phyloP scores from a whole-genome alignment of 2,329 filamentous ascomycete genomes.

The Fusarium palustre region DNA sequence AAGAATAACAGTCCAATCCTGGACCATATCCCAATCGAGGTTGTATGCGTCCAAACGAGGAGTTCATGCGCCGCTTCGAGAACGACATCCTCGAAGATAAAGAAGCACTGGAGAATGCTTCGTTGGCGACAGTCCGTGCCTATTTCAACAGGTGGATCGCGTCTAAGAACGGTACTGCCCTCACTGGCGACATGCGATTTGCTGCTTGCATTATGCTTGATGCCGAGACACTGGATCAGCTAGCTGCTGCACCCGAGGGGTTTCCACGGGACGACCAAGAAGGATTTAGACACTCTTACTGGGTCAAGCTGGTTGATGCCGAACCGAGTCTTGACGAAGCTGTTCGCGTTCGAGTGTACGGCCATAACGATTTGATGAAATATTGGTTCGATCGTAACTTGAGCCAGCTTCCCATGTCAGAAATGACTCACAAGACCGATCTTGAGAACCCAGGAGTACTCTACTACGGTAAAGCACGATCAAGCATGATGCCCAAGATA shows the following conservation, averaged over 20 bases:
- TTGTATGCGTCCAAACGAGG: not conserved
- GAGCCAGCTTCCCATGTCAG: not conserved
- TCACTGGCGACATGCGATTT: not conserved
- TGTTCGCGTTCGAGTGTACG: not conserved
- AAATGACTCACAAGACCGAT: not conserved
- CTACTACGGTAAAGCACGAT: rapidly evolving
- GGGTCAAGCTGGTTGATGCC: not conserved
- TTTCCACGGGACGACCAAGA: not conserved
- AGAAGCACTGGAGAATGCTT: not conserved
- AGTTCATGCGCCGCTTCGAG: not conserved
- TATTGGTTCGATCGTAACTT: not conserved
- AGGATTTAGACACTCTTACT: not conserved
- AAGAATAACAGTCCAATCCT: not conserved
- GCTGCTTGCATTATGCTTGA: not conserved
- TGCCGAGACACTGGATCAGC: not conserved
- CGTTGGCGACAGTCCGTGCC: not conserved
- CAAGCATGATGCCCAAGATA: not conserved
- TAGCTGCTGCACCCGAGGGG: not conserved
- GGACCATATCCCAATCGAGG: not conserved
- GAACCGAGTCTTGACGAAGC: not conserved
- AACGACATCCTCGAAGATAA: not conserved
- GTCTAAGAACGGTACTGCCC: not conserved
- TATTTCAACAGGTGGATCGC: not conserved
- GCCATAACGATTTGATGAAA: rapidly evolving
- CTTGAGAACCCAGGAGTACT: not conserved